Percentiles rank a stretch among this genome's conserved stretches.
Evolutionary conservation across 225 moss, liverwort and hornwort genomes (phyloP).

Genomic region (Bryum argenteum): DNA sequence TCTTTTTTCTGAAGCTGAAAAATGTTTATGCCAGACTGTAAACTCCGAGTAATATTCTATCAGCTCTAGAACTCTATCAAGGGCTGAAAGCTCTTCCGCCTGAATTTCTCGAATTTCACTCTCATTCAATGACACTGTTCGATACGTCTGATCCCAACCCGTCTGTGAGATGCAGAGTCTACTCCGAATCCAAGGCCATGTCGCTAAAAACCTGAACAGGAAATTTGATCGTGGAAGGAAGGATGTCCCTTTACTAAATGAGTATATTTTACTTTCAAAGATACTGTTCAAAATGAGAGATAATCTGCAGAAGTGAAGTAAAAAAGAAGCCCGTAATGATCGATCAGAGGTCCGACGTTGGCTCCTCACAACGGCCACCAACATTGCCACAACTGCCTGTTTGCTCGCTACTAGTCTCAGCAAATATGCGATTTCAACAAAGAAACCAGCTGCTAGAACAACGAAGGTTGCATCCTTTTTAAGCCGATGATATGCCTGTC

Average conservation of each 20-base stretch:
- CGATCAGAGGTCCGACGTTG: too few species aligned
- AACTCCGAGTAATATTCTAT: not conserved
- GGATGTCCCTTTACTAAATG: not conserved
- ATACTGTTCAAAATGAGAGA: not conserved
- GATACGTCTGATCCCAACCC: constrained; percentile 17
- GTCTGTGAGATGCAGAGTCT: not conserved
- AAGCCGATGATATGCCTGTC: too few species aligned
- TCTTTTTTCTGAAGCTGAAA: not conserved
- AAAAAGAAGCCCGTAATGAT: not conserved
- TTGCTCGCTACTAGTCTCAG: too few species aligned
- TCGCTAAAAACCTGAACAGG: not conserved
- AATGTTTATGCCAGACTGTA: not conserved
- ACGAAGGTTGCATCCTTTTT: too few species aligned
- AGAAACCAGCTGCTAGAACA: too few species aligned
- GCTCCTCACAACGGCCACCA: too few species aligned
- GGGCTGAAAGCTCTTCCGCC: constrained; percentile 10
- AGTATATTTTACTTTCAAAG: not conserved
- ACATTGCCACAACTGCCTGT: too few species aligned
- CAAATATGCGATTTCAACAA: too few species aligned
- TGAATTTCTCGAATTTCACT: not conserved
- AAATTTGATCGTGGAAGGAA: not conserved
- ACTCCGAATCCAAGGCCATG: not conserved
- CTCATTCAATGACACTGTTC: not conserved
- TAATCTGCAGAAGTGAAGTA: constrained; percentile 3
- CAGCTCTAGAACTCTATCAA: not conserved